Conservation (phyloP, 2,329 filamentous ascomycete species). For the Fusarium lateritium region DNA sequence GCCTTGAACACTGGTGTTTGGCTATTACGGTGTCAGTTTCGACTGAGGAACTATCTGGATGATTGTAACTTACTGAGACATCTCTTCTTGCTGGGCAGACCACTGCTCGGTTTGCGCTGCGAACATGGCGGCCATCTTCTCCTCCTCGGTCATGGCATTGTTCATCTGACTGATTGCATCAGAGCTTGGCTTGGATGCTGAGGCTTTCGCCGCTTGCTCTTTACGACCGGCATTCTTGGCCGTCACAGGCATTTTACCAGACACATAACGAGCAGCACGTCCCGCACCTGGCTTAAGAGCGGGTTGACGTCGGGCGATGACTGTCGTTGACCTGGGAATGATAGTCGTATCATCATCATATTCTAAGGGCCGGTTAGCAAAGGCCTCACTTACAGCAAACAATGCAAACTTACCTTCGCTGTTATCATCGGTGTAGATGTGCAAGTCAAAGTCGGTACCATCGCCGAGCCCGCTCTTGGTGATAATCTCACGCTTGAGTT, state of each 20-base stretch:
- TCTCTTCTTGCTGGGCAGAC: slow-evolving; percentile 92
- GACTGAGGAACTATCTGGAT: slow-evolving; percentile 7
- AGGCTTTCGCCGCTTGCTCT: slow-evolving; percentile 72
- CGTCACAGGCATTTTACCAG: slow-evolving; percentile 92
- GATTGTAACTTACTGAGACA: slow-evolving; percentile 77
- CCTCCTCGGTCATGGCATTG: slow-evolving; percentile 89
- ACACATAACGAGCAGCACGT: slow-evolving; percentile 93
- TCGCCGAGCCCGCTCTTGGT: slow-evolving; percentile 93
- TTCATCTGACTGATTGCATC: slow-evolving; percentile 77
- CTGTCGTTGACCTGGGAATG: slow-evolving; percentile 93
- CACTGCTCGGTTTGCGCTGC: slow-evolving; percentile 91
- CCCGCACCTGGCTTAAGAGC: slow-evolving; percentile 89
- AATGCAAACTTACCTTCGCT: slow-evolving; percentile 80
- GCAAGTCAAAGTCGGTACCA: slow-evolving; percentile 95
- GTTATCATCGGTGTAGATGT: slow-evolving; percentile 93
- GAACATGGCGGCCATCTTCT: slow-evolving; percentile 94
- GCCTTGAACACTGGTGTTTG: slow-evolving; percentile 74
- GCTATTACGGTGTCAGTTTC: slow-evolving; percentile 59
- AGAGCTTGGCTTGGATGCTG: slow-evolving; percentile 68
- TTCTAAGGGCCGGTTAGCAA: slow-evolving; percentile 69
- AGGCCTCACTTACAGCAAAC: background rate
- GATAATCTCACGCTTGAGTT: slow-evolving; percentile 99
- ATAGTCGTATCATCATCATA: slow-evolving; percentile 99
- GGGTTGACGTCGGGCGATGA: slow-evolving; percentile 89
- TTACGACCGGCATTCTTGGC: slow-evolving; percentile 84